phyloP scores from a whole-genome alignment of 306 rosid genomes.

The Medicago truncatula region MtrunA17r5.0-ANR NC_053045.1:52116001-52116500 shows the following conservation, averaged over 20 bases:
- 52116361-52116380: no score
- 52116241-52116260: neutral
- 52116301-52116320: no score
- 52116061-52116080: slow-evolving; percentile 15
- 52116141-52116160: neutral
- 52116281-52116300: no score
- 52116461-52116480: no score
- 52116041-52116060: neutral
- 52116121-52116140: neutral
- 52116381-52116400: no score
- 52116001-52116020: slow-evolving; percentile 30
- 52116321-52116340: no score
- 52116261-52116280: neutral
- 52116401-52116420: no score
- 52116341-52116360: no score
- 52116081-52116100: neutral
- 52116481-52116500: no score
- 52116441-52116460: no score
- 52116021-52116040: slow-evolving; percentile 28
- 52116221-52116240: slow-evolving; percentile 2
- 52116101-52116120: slow-evolving; percentile 7
- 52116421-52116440: no score
- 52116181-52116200: neutral
- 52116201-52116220: neutral
- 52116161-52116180: neutral